These are phyloP conservation scores for Volutella citrinella DNA, from an alignment of 2,329 filamentous ascomycete genomes.

Conservation along the genomic window DNA sequence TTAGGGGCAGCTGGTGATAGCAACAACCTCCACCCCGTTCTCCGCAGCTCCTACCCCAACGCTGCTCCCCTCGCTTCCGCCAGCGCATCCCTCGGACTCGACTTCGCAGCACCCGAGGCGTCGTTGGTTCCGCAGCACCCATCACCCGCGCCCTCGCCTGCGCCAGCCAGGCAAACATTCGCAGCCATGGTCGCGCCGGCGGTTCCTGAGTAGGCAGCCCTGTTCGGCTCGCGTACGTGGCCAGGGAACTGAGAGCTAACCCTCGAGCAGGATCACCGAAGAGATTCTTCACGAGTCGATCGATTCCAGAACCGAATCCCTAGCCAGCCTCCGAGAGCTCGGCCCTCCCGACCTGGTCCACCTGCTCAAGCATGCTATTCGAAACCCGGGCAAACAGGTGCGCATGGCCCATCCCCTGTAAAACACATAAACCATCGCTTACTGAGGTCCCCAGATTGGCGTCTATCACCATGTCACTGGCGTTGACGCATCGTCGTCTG, in stretches of 20 bases:
- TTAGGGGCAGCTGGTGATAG: slow-evolving; percentile 27
- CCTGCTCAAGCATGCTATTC: slow-evolving; percentile 71
- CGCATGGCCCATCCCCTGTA: no score
- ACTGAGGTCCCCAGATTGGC: slow-evolving; percentile 78
- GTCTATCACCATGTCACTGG: slow-evolving; percentile 98
- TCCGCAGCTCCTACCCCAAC: slow-evolving; percentile 17
- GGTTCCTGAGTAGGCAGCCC: slow-evolving; percentile 64
- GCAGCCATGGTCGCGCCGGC: slow-evolving; percentile 68
- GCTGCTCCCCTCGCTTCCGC: slow-evolving; percentile 11
- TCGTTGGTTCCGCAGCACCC: slow-evolving; percentile 2
- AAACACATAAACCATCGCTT: no score
- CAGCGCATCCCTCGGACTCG: slow-evolving; percentile 3
- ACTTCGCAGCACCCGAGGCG: slow-evolving; percentile 4
- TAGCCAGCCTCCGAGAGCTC: slow-evolving; percentile 83
- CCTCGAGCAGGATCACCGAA: slow-evolving; percentile 73
- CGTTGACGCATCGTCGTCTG: slow-evolving; percentile 94
- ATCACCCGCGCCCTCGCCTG: slow-evolving; percentile 1
- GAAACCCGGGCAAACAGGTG: slow-evolving; percentile 57
- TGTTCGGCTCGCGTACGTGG: no score
- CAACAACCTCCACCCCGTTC: slow-evolving; percentile 17
- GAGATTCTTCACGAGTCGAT: slow-evolving; percentile 89
- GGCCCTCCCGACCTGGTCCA: slow-evolving; percentile 95
- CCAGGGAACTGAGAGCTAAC: no score
- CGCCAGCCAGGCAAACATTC: no score
- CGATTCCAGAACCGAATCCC: slow-evolving; percentile 86